A percentile compares a stretch with the other conserved stretches of the same genome.
phyloP scores from a whole-genome alignment of 2,329 filamentous ascomycete species.

The Fusarium bulbicola region DNA sequence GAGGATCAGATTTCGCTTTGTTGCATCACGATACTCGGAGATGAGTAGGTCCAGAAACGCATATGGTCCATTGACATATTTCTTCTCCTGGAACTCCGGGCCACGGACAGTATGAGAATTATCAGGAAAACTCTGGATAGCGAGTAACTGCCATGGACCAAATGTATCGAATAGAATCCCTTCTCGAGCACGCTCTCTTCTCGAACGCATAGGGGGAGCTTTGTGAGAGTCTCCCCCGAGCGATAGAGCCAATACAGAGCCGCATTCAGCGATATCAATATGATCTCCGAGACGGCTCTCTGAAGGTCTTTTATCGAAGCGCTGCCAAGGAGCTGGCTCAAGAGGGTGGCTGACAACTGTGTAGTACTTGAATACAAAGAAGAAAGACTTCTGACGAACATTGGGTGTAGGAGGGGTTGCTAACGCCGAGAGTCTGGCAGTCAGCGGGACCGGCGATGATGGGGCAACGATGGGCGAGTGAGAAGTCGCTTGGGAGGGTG shows the following conservation, averaged over 20 bases:
- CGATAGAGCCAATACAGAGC: conserved; percentile 66
- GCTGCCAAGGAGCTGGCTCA: conserved; percentile 68
- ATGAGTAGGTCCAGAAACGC: conserved; percentile 68
- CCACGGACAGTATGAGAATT: conserved; percentile 64
- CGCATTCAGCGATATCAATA: conserved; percentile 67
- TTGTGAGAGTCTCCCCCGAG: conserved; percentile 61
- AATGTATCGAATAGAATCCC: conserved; percentile 67
- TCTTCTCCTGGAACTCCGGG: conserved; percentile 61
- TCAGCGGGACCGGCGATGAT: conserved; percentile 16
- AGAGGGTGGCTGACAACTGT: conserved; percentile 66
- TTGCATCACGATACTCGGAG: conserved; percentile 68
- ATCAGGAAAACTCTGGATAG: conserved; percentile 67
- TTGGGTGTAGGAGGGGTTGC: conserved; percentile 50
- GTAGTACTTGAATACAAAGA: conserved; percentile 73
- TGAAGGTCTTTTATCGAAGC: conserved; percentile 58
- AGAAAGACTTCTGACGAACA: conserved; percentile 64
- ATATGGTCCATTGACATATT: conserved; percentile 68
- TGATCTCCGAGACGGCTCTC: conserved; percentile 56
- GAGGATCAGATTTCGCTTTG: conserved; percentile 65
- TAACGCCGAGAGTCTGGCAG: neutral
- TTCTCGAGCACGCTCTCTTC: conserved; percentile 58
- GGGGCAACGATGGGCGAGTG: conserved; percentile 26
- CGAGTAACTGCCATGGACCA: conserved; percentile 68
- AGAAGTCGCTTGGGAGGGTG: conserved; percentile 18
- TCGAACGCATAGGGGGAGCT: conserved; percentile 58